These are phyloP conservation scores for Aspergillus wentii DNA, from an alignment of 495 filamentous ascomycete species.

Conservation along the genomic window DNA sequence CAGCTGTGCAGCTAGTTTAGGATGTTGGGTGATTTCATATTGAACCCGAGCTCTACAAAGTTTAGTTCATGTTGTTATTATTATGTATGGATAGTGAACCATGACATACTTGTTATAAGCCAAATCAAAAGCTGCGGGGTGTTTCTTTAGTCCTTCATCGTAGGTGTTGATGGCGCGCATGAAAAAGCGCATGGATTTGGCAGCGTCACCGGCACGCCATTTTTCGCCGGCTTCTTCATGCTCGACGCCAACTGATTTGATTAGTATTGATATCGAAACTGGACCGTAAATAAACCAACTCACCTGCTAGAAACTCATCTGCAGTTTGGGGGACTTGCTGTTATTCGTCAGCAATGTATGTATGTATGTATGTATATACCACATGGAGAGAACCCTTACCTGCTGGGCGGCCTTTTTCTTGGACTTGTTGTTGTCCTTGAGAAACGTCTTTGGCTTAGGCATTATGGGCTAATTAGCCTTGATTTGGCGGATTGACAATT, in stretches of 20 bases:
- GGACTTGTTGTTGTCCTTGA: slow-evolving; percentile 39
- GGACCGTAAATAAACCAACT: not conserved
- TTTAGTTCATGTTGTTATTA: slow-evolving; percentile 10
- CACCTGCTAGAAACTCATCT: slow-evolving; percentile 59
- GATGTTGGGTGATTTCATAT: slow-evolving; percentile 61
- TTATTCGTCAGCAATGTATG: not conserved
- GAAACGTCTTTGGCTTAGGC: slow-evolving; percentile 50
- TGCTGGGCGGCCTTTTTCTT: slow-evolving; percentile 43
- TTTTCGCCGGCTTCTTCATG: slow-evolving; percentile 68
- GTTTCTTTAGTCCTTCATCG: slow-evolving; percentile 52
- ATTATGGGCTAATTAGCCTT: no score
- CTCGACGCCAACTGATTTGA: slow-evolving; percentile 55
- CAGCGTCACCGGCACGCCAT: slow-evolving; percentile 67
- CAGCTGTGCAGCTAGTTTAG: slow-evolving; percentile 49
- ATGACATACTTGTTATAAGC: slow-evolving; percentile 67
- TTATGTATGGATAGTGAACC: slow-evolving; percentile 2
- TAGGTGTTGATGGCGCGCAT: slow-evolving; percentile 61
- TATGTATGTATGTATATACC: not conserved
- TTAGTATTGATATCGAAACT: slow-evolving; percentile 7
- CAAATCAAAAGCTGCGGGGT: slow-evolving; percentile 58
- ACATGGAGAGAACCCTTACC: slow-evolving; percentile 14
- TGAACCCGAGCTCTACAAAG: slow-evolving; percentile 52
- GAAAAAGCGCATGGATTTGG: slow-evolving; percentile 65
- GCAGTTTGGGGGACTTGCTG: slow-evolving; percentile 50
- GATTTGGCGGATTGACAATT: no score